phyloP scores from a whole-genome alignment of 2,329 filamentous ascomycete genomes.

The Chaetomiaceae sp. region DNA sequence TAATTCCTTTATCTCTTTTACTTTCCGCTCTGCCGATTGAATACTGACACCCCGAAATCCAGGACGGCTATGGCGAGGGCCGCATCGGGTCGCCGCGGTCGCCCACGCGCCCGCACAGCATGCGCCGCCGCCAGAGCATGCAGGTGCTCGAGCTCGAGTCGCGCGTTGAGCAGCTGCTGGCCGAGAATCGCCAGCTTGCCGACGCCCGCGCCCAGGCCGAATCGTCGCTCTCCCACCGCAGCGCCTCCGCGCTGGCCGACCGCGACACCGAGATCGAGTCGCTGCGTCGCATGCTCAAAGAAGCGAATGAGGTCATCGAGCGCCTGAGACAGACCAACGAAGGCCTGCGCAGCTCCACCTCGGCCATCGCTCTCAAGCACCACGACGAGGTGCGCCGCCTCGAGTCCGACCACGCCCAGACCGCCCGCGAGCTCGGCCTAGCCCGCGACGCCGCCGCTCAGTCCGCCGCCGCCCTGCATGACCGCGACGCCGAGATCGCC shows the following conservation, averaged over 20 bases:
- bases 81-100: conserved; percentile 81
- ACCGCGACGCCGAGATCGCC: conserved; percentile 79
- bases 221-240: conserved; percentile 56
- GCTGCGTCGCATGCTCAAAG: conserved; percentile 70
- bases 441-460: conserved; percentile 58
- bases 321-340: conserved; percentile 79
- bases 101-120: conserved; percentile 87
- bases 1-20: conserved; percentile 9
- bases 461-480: conserved; percentile 59
- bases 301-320: conserved; percentile 73
- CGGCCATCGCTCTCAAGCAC: conserved; percentile 68
- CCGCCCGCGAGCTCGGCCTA: conserved; percentile 62
- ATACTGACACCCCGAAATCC: too few relatives aligned
- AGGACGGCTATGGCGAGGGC: conserved; percentile 94
- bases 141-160: conserved; percentile 89
- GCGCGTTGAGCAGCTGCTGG: conserved; percentile 73
- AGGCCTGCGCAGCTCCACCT: conserved; percentile 69
- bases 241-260: conserved; percentile 66
- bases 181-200: conserved; percentile 75
- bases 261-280: conserved; percentile 82
- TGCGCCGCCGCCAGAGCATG: conserved; percentile 96
- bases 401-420: conserved; percentile 59
- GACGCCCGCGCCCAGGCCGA: conserved; percentile 68
- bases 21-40: background rate
- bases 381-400: conserved; percentile 63